Conservation (phyloP, 768 basidiomycete species). For the Calocera viscosa region DNA sequence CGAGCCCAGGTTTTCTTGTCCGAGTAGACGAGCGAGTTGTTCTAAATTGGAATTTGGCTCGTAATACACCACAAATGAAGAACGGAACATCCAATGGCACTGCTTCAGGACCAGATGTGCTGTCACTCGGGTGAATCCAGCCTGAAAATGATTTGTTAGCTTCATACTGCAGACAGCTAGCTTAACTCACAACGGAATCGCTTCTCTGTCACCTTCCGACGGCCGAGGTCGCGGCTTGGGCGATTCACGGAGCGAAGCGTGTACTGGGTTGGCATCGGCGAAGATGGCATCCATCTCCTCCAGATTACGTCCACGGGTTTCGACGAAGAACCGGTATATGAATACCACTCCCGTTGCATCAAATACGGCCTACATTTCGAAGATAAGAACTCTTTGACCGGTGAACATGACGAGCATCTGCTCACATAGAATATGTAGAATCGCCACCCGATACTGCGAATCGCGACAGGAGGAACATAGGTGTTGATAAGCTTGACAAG, state of each 20-base stretch:
- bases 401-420: neutral
- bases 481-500: constrained; percentile 22
- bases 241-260: neutral
- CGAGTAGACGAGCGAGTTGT: too few relatives aligned
- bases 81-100: too few relatives aligned
- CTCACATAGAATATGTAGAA: constrained; percentile 3
- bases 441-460: constrained; percentile 2
- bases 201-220: neutral
- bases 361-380: neutral
- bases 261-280: neutral
- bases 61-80: too few relatives aligned
- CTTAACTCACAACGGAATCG: neutral
- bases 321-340: neutral
- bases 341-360: neutral
- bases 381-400: neutral
- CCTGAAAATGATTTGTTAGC: neutral
- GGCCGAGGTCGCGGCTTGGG: neutral
- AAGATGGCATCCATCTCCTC: constrained; percentile 1
- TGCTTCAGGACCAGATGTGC: too few relatives aligned
- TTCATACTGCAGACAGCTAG: neutral
- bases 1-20: too few relatives aligned
- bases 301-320: neutral
- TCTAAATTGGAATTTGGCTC: too few relatives aligned
- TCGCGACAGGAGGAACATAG: constrained; percentile 19
- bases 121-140: too few relatives aligned